Evolutionary conservation across 202 grass and related monocot genomes (phyloP).

Genomic region (Schoenoplectus tabernaemontani): DNA sequence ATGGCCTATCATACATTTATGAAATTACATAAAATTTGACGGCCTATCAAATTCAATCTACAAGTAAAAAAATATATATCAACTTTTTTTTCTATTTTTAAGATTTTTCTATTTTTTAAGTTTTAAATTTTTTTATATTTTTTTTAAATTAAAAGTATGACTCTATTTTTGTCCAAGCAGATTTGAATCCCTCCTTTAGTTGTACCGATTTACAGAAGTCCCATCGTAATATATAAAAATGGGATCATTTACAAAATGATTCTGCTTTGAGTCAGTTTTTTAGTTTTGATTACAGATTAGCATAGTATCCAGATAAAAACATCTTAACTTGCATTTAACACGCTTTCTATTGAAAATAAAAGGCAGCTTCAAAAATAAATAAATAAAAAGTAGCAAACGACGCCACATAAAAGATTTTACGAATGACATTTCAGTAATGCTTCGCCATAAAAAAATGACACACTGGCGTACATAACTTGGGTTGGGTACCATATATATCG

Average conservation of each 20-base stretch:
- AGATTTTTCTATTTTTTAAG: too few relatives aligned
- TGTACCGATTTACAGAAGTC: neutral
- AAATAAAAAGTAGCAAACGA: neutral
- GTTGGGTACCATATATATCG: neutral
- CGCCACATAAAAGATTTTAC: neutral
- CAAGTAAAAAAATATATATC: too few relatives aligned
- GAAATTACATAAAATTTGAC: too few relatives aligned
- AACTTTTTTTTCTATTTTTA: too few relatives aligned
- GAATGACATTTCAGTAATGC: neutral
- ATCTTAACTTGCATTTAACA: neutral
- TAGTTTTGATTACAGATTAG: neutral
- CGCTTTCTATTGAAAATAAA: neutral
- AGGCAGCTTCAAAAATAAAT: neutral
- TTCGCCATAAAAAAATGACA: neutral
- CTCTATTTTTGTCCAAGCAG: too few relatives aligned
- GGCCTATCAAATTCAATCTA: too few relatives aligned
- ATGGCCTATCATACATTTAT: too few relatives aligned
- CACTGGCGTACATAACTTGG: neutral
- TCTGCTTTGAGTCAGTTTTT: neutral
- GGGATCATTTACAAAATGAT: neutral
- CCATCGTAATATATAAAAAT: neutral
- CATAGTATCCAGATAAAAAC: neutral
- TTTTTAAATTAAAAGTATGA: too few relatives aligned
- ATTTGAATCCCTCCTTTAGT: too few relatives aligned
- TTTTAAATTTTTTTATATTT: too few relatives aligned